phyloP scores from a whole-genome alignment of 2,329 filamentous ascomycete genomes.

The Salinomyces thailandicus region DNA sequence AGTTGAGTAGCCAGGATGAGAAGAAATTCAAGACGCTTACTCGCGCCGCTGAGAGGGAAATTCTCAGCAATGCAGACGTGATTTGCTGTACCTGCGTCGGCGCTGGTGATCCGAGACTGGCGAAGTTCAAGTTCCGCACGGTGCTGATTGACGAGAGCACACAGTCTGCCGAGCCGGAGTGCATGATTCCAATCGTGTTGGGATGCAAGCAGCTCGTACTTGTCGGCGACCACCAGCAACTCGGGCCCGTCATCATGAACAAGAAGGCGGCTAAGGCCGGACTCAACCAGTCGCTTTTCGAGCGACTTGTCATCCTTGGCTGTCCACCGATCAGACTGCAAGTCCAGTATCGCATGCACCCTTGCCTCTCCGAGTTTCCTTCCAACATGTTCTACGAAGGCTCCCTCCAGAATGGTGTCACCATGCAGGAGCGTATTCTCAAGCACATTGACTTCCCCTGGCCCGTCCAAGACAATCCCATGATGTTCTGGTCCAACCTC shows the following conservation, averaged over 20 bases:
- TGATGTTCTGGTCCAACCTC: constrained; percentile 99
- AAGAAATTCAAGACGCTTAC: constrained; percentile 98
- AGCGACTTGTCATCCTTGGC: constrained; percentile 86
- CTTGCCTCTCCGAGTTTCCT: constrained; percentile 90
- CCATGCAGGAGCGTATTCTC: constrained; percentile 74
- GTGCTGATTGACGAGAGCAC: constrained; percentile 97
- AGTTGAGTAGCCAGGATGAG: constrained; percentile 89
- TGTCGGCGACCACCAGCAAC: constrained; percentile 94
- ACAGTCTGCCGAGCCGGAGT: constrained; percentile 94
- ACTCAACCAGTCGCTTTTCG: constrained; percentile 95
- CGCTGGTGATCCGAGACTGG: constrained; percentile 85
- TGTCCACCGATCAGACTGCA: constrained; percentile 86
- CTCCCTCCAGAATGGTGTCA: constrained; percentile 91
- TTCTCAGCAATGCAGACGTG: constrained; percentile 88
- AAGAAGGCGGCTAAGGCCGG: constrained; percentile 98
- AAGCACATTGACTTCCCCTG: constrained; percentile 96
- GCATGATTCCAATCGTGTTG: constrained; percentile 94
- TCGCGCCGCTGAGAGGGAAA: constrained; percentile 86
- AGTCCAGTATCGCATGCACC: constrained; percentile 98
- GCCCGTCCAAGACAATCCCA: constrained; percentile 83
- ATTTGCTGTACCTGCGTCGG: constrained; percentile 98
- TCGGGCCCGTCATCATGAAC: constrained; percentile 99
- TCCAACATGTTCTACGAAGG: constrained; percentile 99
- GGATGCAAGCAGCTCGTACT: constrained; percentile 99
- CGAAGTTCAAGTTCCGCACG: constrained; percentile 97